Evolutionary conservation across 371 early-diverging fungal genomes (phyloP).

Genomic region (Actinomortierella wolfii): DNA sequence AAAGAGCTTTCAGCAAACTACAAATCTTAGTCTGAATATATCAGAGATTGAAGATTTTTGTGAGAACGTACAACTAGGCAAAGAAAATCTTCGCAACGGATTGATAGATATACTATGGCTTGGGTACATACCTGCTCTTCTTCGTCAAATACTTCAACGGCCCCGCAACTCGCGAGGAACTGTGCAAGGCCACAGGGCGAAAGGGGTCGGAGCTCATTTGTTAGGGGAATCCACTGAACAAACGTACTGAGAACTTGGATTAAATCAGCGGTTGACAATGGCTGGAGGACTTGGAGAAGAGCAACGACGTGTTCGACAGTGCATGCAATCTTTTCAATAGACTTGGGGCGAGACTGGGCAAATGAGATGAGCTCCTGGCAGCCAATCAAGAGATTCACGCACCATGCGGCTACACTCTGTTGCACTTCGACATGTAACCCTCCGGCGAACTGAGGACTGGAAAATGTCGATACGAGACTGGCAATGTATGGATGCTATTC

Average conservation of each 20-base stretch:
- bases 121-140: too few species aligned
- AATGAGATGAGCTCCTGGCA: conserved; percentile 13
- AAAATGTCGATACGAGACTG: conserved; percentile 16
- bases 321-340: conserved; percentile 19
- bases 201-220: too few species aligned
- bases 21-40: too few species aligned
- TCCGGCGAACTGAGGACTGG: background rate
- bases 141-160: too few species aligned
- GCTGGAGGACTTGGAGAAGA: conserved; percentile 17
- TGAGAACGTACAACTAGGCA: too few species aligned
- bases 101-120: too few species aligned
- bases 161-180: too few species aligned
- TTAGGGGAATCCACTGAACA: too few species aligned
- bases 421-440: conserved; percentile 1
- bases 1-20: too few species aligned
- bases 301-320: conserved; percentile 14
- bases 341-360: conserved; percentile 5
- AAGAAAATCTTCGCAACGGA: too few species aligned
- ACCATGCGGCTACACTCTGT: conserved; percentile 20
- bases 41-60: too few species aligned
- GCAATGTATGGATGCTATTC: conserved; percentile 27
- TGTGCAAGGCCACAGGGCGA: too few species aligned
- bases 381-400: conserved; percentile 19
- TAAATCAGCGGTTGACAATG: conserved; percentile 9
- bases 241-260: conserved; percentile 11